These are phyloP conservation scores for Elaeis oleifera DNA, from an alignment of 202 grass and related monocot species.

Conservation along the genomic window DNA sequence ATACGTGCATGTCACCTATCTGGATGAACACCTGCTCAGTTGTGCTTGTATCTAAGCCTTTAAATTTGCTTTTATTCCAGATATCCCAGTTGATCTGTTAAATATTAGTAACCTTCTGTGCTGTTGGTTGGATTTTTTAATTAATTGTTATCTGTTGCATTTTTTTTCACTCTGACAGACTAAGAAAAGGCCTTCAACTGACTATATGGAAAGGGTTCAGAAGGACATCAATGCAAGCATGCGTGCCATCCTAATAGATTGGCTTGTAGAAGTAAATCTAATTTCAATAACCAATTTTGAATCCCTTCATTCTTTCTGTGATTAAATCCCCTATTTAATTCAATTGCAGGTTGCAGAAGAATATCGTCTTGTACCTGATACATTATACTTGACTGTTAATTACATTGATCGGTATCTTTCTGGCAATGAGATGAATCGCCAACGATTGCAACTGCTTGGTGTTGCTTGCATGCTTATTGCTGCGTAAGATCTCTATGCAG, in stretches of 20 bases:
- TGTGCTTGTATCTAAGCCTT: too few relatives aligned
- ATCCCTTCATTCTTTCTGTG: background rate
- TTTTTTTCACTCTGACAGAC: slow-evolving; percentile 34
- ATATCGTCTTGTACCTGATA: slow-evolving; percentile 94
- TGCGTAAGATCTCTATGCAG: slow-evolving; percentile 46
- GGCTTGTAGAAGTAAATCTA: slow-evolving; percentile 87
- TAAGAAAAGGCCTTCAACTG: slow-evolving; percentile 68
- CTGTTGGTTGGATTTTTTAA: too few relatives aligned
- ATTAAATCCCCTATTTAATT: background rate
- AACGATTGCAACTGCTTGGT: slow-evolving; percentile 85
- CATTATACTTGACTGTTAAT: slow-evolving; percentile 80
- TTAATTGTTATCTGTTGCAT: too few relatives aligned
- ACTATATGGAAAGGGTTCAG: slow-evolving; percentile 93
- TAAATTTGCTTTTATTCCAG: too few relatives aligned
- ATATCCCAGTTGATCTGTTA: too few relatives aligned
- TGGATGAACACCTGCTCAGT: too few relatives aligned
- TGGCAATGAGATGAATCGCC: slow-evolving; percentile 84
- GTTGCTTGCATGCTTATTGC: slow-evolving; percentile 96
- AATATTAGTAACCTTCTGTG: too few relatives aligned
- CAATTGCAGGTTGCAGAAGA: slow-evolving; percentile 75
- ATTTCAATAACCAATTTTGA: background rate
- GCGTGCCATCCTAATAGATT: slow-evolving; percentile 93
- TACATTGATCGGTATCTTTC: slow-evolving; percentile 92
- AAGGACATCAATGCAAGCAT: slow-evolving; percentile 92
- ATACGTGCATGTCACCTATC: too few relatives aligned